These are phyloP conservation scores for Chaetomium strumarium DNA, from an alignment of 2,329 filamentous ascomycete species.

Conservation along the genomic window DNA sequence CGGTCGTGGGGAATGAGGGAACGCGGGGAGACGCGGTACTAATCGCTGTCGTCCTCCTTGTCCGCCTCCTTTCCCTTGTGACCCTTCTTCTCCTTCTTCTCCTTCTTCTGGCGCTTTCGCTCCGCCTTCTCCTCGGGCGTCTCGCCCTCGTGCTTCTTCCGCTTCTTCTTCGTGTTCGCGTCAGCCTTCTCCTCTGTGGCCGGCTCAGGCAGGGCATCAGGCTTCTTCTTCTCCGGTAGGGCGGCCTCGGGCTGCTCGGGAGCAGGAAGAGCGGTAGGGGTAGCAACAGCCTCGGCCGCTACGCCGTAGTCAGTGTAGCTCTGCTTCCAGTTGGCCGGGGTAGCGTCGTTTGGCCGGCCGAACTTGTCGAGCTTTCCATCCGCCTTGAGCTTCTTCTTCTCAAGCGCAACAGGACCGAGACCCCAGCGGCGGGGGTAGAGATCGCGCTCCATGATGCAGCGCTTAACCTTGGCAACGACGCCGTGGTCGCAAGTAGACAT, in stretches of 20 bases:
- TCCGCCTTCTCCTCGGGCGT: slow-evolving; percentile 62
- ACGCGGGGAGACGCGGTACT: slow-evolving; percentile 23
- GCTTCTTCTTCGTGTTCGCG: slow-evolving; percentile 58
- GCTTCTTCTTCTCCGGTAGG: slow-evolving; percentile 16
- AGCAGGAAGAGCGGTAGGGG: slow-evolving; percentile 32
- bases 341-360: slow-evolving; percentile 85
- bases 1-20: too few species aligned
- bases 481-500: slow-evolving; percentile 96
- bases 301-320: slow-evolving; percentile 88
- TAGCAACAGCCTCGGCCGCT: slow-evolving; percentile 39
- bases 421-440: slow-evolving; percentile 97
- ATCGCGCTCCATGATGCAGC: slow-evolving; percentile 99
- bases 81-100: slow-evolving; percentile 52
- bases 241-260: slow-evolving; percentile 24
- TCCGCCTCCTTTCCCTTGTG: slow-evolving; percentile 40
- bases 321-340: slow-evolving; percentile 85
- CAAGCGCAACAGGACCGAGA: slow-evolving; percentile 81
- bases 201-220: slow-evolving; percentile 11
- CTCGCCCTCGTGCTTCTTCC: slow-evolving; percentile 74
- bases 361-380: slow-evolving; percentile 98
- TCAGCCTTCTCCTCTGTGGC: slow-evolving; percentile 14
- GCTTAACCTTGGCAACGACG: slow-evolving; percentile 97
- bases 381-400: slow-evolving; percentile 99
- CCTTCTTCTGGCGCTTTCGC: slow-evolving; percentile 42
- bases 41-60: slow-evolving; percentile 42